These are phyloP conservation scores for Aspergillus sp. DNA, from an alignment of 2,329 filamentous ascomycete genomes.

Conservation along the genomic window DNA sequence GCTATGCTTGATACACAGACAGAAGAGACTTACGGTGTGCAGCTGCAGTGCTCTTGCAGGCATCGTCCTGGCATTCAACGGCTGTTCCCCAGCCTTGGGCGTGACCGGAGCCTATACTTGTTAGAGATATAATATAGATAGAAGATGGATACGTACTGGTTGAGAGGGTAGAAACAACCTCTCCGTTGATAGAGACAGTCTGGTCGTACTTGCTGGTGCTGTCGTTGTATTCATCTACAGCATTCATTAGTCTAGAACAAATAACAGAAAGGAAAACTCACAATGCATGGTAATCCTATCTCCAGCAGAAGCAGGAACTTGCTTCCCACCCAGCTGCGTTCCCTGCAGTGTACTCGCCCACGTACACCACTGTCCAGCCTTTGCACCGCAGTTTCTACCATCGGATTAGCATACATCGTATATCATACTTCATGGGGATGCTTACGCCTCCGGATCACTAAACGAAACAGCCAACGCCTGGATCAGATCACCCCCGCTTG, in stretches of 20 bases:
- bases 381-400: conserved; percentile 23
- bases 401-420: too few relatives aligned
- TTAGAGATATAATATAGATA: too few relatives aligned
- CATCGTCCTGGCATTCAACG: conserved; percentile 26
- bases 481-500: conserved; percentile 26
- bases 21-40: conserved; percentile 22
- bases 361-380: conserved; percentile 26
- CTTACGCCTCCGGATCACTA: conserved; percentile 20
- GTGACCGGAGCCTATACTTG: conserved; percentile 17
- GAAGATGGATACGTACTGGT: conserved; percentile 12
- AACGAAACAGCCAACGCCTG: conserved; percentile 29
- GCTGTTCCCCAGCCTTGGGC: conserved; percentile 30
- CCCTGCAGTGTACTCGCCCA: conserved; percentile 28
- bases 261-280: conserved; percentile 6
- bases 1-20: not conserved
- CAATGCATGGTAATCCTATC: conserved; percentile 24
- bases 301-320: conserved; percentile 21
- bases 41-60: conserved; percentile 20
- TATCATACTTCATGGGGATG: not conserved
- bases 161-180: conserved; percentile 23
- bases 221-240: conserved; percentile 26
- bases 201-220: conserved; percentile 25
- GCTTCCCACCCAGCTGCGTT: conserved; percentile 20
- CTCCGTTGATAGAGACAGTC: conserved; percentile 22
- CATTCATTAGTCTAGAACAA: not conserved